Base-by-base conservation (phyloP, 768 basidiomycete genomes). In the Hortiboletus flavorubellus region DNA sequence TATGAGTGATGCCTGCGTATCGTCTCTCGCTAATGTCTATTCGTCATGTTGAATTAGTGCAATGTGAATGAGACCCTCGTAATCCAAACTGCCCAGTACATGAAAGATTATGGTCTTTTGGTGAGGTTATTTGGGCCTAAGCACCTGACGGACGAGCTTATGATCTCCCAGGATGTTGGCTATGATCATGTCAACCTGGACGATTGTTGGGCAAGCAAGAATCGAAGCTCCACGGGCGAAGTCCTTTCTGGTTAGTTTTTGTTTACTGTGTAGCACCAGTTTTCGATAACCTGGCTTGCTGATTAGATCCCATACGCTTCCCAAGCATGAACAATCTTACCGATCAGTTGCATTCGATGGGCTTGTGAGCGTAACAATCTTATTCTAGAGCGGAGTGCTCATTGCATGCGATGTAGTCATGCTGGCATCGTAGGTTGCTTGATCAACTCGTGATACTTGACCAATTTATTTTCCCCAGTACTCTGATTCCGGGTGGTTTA, bases 401-500 rank as follows among this genome's bases (percentile, higher is more conserved):
- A 56, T 51, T 56, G 57, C 26, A 18, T 38, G 21, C 48, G 8
- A 14, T 50, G 26, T 46, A 84, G 83, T 30, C 74, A 78, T 71
- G 78, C 82, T n/a, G 84, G 84, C 8, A 85, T 86, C 41, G 84
- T 85, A 60, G 60, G 79, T 67, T 29, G 15, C 38, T 15, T 2
- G 21, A 34, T 33, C 33, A 18, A 46, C 15, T 38, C 14, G 40
- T 0, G 29, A 43, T 34, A 14, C 21, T 10, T 29, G 33, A 37
- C 37, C 39, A 16, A 45, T 37, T 40, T 7, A 34, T 48, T 34
- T 47, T 30, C 14, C 40, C 10, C 30, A 84, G 84, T 86, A 86
- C 55, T 80, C 83, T 55, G 83, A 85, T 66, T 81, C 85, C 0
- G 85, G 85, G 15, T 86, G 84, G 84, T 82, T 78, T 60, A 86